Evolutionary conservation across 2,329 filamentous ascomycete genomes (phyloP), one percentile per base, ranked within the genome.

Genomic region (Xylaria sp.): DNA sequence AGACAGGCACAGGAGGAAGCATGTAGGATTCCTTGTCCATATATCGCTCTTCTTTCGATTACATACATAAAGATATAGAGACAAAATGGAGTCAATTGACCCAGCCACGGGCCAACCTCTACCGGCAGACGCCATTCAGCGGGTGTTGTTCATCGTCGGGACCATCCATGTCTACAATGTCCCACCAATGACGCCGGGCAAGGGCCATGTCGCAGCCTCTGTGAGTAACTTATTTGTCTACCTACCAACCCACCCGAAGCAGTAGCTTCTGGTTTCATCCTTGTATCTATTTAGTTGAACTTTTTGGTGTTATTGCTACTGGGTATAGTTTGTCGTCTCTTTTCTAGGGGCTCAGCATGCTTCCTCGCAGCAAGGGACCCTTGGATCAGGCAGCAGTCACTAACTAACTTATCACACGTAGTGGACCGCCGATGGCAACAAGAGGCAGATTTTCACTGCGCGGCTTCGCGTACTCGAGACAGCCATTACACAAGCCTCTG

Each of bases 131-230:
- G 91, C 93, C 75, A 95, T 97, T 81, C 92, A 96, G 81, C 90
- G 93, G 79, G 85, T 96, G 78, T 90, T 97, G 79, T 94, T 93
- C 86, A 83, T 94, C 79, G 88, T 90, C 71, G 83, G 86, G 75
- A 84, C 86, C 72, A 91, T 96, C 71, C 93, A 97, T 83, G 87
- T 97, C 84, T 97, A 97, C 85, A 89, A 91, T 77, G 94, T 97
- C 79, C 93, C 93, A 19, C 93, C 93, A 27, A 84, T 94, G 66
- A 86, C 90, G 53, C 91, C 90, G 19, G 93, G 89, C 75, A 91
- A 92, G 79, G 93, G 93, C 79, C 92, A 97, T 84, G 87, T 86
- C 42, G 93, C 94, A 67, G 85, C 90, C 12, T 82, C 86, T 56
- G 70, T 72, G 53, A 72, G 70, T 68, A 21, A 42, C 48, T 50